These are phyloP conservation scores for Vanderwaltozyma polyspora DNA, from an alignment of 805 yeast species.

Conservation along the genomic window DNA sequence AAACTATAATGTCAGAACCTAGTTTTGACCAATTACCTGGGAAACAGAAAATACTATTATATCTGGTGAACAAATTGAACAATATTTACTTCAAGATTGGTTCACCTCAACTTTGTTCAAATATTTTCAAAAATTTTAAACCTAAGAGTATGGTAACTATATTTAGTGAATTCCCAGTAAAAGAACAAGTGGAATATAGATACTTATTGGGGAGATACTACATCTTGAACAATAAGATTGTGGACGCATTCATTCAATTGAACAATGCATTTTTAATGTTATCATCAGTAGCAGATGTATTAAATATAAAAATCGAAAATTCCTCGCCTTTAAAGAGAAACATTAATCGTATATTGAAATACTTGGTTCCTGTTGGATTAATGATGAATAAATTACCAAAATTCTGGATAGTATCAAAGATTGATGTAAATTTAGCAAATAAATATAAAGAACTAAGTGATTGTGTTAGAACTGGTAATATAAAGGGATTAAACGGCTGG, in stretches of 20 bases:
- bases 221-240: constrained; percentile 39
- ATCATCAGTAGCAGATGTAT: constrained; percentile 18
- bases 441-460: constrained; percentile 31
- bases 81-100: constrained; percentile 40
- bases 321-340: constrained; percentile 10
- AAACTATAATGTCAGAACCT: background rate
- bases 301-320: constrained; percentile 1
- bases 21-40: constrained; percentile 9
- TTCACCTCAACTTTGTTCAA: constrained; percentile 27
- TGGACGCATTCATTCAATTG: constrained; percentile 42
- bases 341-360: constrained; percentile 32
- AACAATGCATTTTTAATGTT: constrained; percentile 39
- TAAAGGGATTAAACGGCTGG: constrained; percentile 26
- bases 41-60: constrained; percentile 41
- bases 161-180: constrained; percentile 32
- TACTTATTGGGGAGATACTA: constrained; percentile 48
- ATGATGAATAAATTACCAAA: constrained; percentile 45
- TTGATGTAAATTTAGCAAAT: constrained; percentile 20
- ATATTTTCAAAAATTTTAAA: constrained; percentile 32
- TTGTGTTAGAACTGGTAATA: constrained; percentile 35
- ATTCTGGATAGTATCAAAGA: constrained; percentile 14
- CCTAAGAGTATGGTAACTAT: constrained; percentile 46
- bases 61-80: constrained; percentile 44
- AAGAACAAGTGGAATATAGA: constrained; percentile 45
- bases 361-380: constrained; percentile 42